Evolutionary conservation across 345 rosid species (phyloP).

Genomic region (Hevea brasiliensis): DNA sequence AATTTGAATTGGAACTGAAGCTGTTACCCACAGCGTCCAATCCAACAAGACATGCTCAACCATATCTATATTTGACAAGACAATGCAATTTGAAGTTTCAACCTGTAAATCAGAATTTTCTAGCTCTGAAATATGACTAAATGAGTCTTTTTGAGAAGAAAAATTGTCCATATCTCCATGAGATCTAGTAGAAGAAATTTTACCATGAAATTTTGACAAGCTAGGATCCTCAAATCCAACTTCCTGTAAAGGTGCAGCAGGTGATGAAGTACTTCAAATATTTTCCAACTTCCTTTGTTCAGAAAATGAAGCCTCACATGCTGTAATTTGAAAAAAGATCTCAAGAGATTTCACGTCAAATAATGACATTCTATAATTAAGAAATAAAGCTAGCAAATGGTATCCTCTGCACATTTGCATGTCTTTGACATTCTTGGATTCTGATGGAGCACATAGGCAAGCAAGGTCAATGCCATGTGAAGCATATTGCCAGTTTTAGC

Average conservation of each 20-base stretch:
- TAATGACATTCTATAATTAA: slow-evolving; percentile 77
- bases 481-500: slow-evolving; percentile 95
- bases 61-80: slow-evolving; percentile 95
- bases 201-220: slow-evolving; percentile 77
- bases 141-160: slow-evolving; percentile 83
- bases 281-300: slow-evolving; percentile 77
- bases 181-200: slow-evolving; percentile 84
- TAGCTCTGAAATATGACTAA: slow-evolving; percentile 91
- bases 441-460: slow-evolving; percentile 94
- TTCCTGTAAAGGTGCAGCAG: slow-evolving; percentile 56
- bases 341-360: slow-evolving; percentile 97
- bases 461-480: slow-evolving; percentile 89
- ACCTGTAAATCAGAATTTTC: slow-evolving; percentile 78
- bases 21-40: slow-evolving; percentile 97
- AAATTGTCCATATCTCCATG: slow-evolving; percentile 94
- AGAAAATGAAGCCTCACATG: slow-evolving; percentile 97
- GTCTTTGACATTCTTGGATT: slow-evolving; percentile 88
- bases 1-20: slow-evolving; percentile 92
- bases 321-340: slow-evolving; percentile 95
- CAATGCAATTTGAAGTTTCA: slow-evolving; percentile 96
- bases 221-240: slow-evolving; percentile 76
- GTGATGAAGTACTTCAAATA: slow-evolving; percentile 40
- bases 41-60: slow-evolving; percentile 98
- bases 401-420: slow-evolving; percentile 97
- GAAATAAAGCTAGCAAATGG: slow-evolving; percentile 92